These are phyloP conservation scores for Berberis thunbergii DNA, from an alignment of 164 flowering plant genomes.

Conservation along the genomic window DNA sequence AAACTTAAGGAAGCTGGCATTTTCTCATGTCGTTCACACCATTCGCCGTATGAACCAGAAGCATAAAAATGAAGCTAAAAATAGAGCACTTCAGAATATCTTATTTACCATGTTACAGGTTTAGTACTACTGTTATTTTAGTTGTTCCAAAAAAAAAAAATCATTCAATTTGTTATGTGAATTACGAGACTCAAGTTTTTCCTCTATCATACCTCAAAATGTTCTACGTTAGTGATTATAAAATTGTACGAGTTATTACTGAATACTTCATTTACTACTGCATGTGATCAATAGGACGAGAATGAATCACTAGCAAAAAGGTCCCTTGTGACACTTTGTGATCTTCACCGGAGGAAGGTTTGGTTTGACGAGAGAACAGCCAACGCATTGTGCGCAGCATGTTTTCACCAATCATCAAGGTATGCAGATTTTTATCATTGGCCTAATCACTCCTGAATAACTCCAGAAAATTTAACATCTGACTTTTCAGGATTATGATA, in stretches of 20 bases:
- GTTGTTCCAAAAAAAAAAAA: neutral
- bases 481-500: constrained; percentile 59
- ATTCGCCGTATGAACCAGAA: constrained; percentile 76
- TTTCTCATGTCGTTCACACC: constrained; percentile 67
- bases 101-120: constrained; percentile 66
- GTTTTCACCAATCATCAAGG: constrained; percentile 79
- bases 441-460: neutral
- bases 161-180: too few species aligned
- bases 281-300: constrained; percentile 36
- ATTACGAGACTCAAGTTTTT: too few species aligned
- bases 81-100: constrained; percentile 67
- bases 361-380: constrained; percentile 96
- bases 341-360: constrained; percentile 77
- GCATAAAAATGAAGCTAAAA: constrained; percentile 62
- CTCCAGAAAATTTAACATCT: neutral
- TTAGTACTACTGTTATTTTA: neutral
- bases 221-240: too few species aligned
- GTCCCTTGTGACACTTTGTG: constrained; percentile 63
- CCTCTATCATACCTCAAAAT: too few species aligned
- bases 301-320: constrained; percentile 77
- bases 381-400: constrained; percentile 74
- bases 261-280: too few species aligned
- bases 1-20: constrained; percentile 49
- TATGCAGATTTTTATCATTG: constrained; percentile 5
- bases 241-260: too few species aligned